Evolutionary conservation across 768 basidiomycete genomes (phyloP).

Genomic region (Austroboletus eburneus): DNA sequence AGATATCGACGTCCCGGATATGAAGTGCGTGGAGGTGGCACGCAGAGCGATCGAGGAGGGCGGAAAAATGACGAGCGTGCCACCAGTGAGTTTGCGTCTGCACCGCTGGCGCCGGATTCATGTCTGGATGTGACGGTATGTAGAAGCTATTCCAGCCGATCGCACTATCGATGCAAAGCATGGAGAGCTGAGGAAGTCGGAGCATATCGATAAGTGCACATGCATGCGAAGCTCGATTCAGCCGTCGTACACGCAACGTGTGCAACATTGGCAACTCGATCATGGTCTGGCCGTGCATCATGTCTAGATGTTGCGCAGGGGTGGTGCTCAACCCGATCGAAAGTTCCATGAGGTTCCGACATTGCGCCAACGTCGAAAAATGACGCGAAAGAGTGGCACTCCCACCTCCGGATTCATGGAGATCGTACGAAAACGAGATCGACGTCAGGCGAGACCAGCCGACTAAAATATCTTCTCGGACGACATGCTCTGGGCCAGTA

Average conservation of each 20-base stretch:
- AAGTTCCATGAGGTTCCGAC: constrained; percentile 19
- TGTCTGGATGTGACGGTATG: constrained; percentile 10
- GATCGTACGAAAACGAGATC: constrained; percentile 20
- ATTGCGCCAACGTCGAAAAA: constrained; percentile 12
- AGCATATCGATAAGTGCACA: constrained; percentile 18
- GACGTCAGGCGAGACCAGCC: constrained; percentile 24
- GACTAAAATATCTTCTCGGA: constrained; percentile 20
- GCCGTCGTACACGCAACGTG: constrained; percentile 22
- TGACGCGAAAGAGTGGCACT: constrained; percentile 18
- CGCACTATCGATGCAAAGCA: constrained; percentile 21
- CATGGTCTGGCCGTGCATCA: constrained; percentile 5
- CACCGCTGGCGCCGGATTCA: background rate
- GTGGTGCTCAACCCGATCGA: constrained; percentile 20
- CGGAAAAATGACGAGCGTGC: constrained; percentile 20
- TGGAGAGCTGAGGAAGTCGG: constrained; percentile 20
- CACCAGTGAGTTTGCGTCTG: constrained; percentile 12
- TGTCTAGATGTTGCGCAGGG: constrained; percentile 12
- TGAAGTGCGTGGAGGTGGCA: constrained; percentile 18
- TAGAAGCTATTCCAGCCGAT: constrained; percentile 12
- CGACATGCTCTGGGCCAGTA: constrained; percentile 22
- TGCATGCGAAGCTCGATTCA: constrained; percentile 15
- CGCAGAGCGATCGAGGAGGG: constrained; percentile 19
- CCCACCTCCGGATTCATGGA: constrained; percentile 24
- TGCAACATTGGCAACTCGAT: constrained; percentile 18
- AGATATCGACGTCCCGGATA: constrained; percentile 21